Conservation (phyloP, 352 stramenopile genomes). For the Globisporangium spinosum region DNA sequence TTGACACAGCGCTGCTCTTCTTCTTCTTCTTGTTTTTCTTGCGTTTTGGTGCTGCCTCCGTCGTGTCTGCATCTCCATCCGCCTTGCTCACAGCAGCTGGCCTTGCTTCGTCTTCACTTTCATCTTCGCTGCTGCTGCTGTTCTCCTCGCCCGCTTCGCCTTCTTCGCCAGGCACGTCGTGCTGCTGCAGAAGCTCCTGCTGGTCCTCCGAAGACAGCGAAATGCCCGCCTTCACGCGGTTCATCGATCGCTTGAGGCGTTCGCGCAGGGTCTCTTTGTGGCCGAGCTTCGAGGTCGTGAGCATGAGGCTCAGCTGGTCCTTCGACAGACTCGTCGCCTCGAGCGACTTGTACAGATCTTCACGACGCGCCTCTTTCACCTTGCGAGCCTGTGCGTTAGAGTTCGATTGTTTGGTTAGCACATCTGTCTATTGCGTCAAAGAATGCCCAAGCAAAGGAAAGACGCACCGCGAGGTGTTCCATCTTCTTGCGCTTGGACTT, state of each 20-base stretch:
- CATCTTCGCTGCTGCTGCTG: conserved; percentile 16
- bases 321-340: conserved; percentile 52
- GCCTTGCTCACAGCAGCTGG: not conserved
- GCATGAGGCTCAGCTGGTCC: conserved; percentile 67
- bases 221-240: conserved; percentile 70
- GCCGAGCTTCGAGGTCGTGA: conserved; percentile 71
- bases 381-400: conserved; percentile 43
- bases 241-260: conserved; percentile 73
- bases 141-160: conserved; percentile 22
- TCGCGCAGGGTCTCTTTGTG: conserved; percentile 83
- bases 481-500: conserved; percentile 84
- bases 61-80: not conserved
- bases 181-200: conserved; percentile 57
- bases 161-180: conserved; percentile 16
- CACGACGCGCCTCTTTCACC: conserved; percentile 67
- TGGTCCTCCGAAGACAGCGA: conserved; percentile 44
- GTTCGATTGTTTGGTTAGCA: not conserved
- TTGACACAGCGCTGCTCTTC: conserved; percentile 21
- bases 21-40: conserved; percentile 23
- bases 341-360: conserved; percentile 80
- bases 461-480: conserved; percentile 50
- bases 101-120: conserved; percentile 17
- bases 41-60: conserved; percentile 8
- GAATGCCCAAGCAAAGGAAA: not conserved
- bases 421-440: not conserved